A percentile compares a stretch with the other conserved stretches of the same genome.
Conservation (phyloP, 768 basidiomycete genomes). For the Pisolithus marmoratus region DNA sequence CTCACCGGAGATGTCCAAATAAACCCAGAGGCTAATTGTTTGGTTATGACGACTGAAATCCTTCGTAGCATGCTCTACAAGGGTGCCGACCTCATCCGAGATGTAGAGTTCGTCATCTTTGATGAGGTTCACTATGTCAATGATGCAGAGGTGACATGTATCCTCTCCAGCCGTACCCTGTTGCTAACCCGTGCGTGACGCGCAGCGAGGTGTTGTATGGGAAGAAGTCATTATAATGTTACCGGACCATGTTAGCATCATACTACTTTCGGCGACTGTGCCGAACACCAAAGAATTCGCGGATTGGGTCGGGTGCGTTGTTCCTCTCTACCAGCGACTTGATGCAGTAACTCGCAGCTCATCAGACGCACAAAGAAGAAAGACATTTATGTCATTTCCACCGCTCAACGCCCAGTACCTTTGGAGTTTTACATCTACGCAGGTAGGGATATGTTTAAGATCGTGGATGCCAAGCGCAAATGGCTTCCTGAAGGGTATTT, state of each 20-base stretch:
- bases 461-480: conserved; percentile 76
- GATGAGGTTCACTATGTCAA: conserved; percentile 99
- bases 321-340: conserved; percentile 5
- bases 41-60: conserved; percentile 99
- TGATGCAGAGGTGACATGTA: conserved; percentile 78
- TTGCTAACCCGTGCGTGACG: conserved; percentile 11
- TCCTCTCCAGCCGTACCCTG: conserved; percentile 1
- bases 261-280: conserved; percentile 93
- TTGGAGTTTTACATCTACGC: conserved; percentile 96
- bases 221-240: conserved; percentile 99
- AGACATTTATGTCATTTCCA: conserved; percentile 98
- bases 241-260: conserved; percentile 97
- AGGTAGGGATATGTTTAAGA: conserved; percentile 88
- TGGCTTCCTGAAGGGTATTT: conserved; percentile 69
- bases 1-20: conserved; percentile 99
- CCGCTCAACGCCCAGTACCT: conserved; percentile 92
- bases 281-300: conserved; percentile 98
- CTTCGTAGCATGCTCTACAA: conserved; percentile 98
- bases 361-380: conserved; percentile 95
- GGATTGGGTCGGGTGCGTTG: conserved; percentile 93
- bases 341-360: conserved; percentile 5
- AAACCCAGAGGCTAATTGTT: conserved; percentile 93
- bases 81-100: conserved; percentile 95
- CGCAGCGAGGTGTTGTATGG: conserved; percentile 96
- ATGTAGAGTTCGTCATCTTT: conserved; percentile 99